Evolutionary conservation across 176 grass and related monocot species (phyloP).

Genomic region (Eleusine coracana): DNA sequence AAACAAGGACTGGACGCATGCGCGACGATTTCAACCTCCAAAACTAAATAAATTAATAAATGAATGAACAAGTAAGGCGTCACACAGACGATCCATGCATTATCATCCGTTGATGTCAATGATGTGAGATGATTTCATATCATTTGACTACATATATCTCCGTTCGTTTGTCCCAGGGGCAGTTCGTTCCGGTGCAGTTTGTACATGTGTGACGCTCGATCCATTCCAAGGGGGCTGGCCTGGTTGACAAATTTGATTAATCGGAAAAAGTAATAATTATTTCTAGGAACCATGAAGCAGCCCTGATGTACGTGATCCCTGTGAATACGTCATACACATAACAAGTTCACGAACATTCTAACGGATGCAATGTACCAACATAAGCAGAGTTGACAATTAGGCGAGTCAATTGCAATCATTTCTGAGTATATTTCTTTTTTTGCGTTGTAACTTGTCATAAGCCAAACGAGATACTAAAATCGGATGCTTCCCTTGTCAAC

Average conservation of each 20-base stretch:
- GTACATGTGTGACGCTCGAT: too few species aligned
- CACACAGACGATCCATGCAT: background rate
- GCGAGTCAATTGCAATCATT: conserved; percentile 7
- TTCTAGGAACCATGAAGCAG: too few species aligned
- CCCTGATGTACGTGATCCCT: background rate
- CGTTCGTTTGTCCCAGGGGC: too few species aligned
- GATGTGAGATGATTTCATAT: background rate
- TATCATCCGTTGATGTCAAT: conserved; percentile 29
- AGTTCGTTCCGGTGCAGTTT: conserved; percentile 1
- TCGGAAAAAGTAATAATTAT: too few species aligned
- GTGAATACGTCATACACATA: background rate
- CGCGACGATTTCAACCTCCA: background rate
- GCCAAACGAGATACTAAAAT: background rate
- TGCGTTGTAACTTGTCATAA: background rate
- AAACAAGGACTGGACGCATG: background rate
- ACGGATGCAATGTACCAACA: conserved; percentile 22
- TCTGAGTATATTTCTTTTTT: background rate
- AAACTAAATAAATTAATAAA: background rate
- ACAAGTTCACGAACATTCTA: background rate
- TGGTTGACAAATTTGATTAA: too few species aligned
- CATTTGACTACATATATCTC: conserved; percentile 8
- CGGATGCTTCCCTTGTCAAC: background rate
- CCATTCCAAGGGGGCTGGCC: too few species aligned
- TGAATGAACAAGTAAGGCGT: background rate
- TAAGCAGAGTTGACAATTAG: conserved; percentile 30